A percentile compares a stretch with the other conserved stretches of the same genome.
Evolutionary conservation across 805 yeast genomes (phyloP).

Genomic region (Peterozyma xylosa): DNA sequence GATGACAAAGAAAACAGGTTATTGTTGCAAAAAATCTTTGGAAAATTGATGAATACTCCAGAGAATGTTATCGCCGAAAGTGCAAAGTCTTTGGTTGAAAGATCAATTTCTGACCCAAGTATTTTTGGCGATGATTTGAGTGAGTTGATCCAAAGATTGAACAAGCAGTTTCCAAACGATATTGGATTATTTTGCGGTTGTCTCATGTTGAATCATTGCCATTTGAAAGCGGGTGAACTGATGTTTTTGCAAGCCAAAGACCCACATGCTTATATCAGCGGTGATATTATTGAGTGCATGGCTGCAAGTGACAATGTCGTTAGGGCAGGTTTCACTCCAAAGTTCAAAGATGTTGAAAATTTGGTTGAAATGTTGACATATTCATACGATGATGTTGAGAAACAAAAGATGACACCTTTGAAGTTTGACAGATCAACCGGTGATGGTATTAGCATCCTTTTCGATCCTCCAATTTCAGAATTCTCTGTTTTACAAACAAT

Average conservation of each 20-base stretch:
- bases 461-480: slow-evolving; percentile 96
- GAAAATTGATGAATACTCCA: slow-evolving; percentile 77
- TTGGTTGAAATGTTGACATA: slow-evolving; percentile 90
- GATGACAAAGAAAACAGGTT: slow-evolving; percentile 54
- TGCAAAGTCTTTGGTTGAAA: slow-evolving; percentile 59
- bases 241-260: slow-evolving; percentile 95
- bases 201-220: slow-evolving; percentile 82
- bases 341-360: slow-evolving; percentile 90
- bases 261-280: slow-evolving; percentile 96
- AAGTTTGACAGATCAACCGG: slow-evolving; percentile 55
- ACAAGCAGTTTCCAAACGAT: slow-evolving; percentile 88
- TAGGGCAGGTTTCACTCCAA: slow-evolving; percentile 99
- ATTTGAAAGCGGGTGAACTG: slow-evolving; percentile 83
- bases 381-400: slow-evolving; percentile 79
- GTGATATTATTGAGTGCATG: slow-evolving; percentile 99
- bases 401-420: slow-evolving; percentile 80
- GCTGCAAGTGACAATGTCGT: slow-evolving; percentile 98
- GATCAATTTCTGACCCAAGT: slow-evolving; percentile 53
- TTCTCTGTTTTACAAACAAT: slow-evolving; percentile 86
- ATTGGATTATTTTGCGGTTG: slow-evolving; percentile 96
- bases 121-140: slow-evolving; percentile 57
- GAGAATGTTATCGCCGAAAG: slow-evolving; percentile 46
- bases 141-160: slow-evolving; percentile 64
- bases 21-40: slow-evolving; percentile 68
- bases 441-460: slow-evolving; percentile 59